Conservation (phyloP, 768 basidiomycete genomes). For the Kwoniella sp. region DNA sequence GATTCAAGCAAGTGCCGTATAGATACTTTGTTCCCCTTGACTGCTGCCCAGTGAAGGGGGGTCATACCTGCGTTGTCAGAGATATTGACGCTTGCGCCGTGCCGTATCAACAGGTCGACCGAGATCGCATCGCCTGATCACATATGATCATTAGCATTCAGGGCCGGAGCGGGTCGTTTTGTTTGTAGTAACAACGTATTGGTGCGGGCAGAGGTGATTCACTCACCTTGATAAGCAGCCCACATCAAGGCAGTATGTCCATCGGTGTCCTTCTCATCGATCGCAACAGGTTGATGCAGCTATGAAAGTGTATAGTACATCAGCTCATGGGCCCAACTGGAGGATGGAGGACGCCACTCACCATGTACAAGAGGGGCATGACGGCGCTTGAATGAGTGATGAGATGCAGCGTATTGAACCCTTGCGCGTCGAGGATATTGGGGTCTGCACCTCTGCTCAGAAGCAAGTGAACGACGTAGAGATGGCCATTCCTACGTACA, state of each 20-base stretch:
- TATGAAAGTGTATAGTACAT: constrained; percentile 57
- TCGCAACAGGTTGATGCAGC: constrained; percentile 86
- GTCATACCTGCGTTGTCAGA: constrained; percentile 80
- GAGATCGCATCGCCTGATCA: constrained; percentile 76
- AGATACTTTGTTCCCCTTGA: constrained; percentile 84
- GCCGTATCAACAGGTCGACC: constrained; percentile 83
- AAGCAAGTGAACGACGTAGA: constrained; percentile 91
- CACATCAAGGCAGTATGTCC: constrained; percentile 97
- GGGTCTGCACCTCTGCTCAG: constrained; percentile 90
- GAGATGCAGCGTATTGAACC: constrained; percentile 93
- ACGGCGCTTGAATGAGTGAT: constrained; percentile 92
- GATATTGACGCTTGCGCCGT: constrained; percentile 76
- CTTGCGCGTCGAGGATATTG: constrained; percentile 84
- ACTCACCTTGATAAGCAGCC: constrained; percentile 87
- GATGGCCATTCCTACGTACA: constrained; percentile 76
- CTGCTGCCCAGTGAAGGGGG: constrained; percentile 96
- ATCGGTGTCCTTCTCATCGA: constrained; percentile 85
- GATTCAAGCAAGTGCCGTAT: constrained; percentile 82
- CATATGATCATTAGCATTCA: neutral
- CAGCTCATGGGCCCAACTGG: constrained; percentile 12
- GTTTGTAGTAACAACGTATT: neutral
- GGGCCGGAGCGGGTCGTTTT: neutral
- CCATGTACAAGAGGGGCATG: constrained; percentile 74
- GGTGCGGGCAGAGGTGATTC: too few species aligned
- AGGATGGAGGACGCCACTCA: too few species aligned